Conservation (phyloP, 768 basidiomycete species). For the Leccinum aurantiacum region DNA sequence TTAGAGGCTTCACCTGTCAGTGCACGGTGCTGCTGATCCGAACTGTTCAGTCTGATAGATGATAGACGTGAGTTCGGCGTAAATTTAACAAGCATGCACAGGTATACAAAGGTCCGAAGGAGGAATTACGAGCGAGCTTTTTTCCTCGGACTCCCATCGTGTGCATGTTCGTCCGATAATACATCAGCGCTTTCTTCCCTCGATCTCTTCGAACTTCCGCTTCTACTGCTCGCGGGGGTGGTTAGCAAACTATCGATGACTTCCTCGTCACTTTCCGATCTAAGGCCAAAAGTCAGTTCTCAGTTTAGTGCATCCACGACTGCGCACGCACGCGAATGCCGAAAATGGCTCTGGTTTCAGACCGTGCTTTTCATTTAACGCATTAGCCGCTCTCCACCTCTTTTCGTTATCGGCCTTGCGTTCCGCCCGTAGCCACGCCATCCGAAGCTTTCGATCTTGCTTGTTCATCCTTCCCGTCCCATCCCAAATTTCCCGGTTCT, state of each 20-base stretch:
- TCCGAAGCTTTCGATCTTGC: slow-evolving; percentile 21
- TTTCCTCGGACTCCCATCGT: slow-evolving; percentile 12
- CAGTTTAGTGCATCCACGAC: neutral
- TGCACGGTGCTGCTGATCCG: neutral
- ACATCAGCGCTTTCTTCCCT: slow-evolving; percentile 9
- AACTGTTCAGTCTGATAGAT: neutral
- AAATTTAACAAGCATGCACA: neutral
- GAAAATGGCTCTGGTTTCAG: slow-evolving; percentile 21
- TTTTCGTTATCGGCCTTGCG: slow-evolving; percentile 20
- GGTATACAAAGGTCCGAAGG: neutral
- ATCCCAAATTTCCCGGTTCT: slow-evolving; percentile 33
- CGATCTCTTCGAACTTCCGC: slow-evolving; percentile 16
- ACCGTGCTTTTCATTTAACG: slow-evolving; percentile 8
- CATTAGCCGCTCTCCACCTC: slow-evolving; percentile 22
- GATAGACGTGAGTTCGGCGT: neutral
- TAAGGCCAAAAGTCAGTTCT: slow-evolving; percentile 4
- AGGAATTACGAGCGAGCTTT: slow-evolving; percentile 13
- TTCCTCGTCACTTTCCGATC: slow-evolving; percentile 28
- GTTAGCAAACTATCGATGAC: slow-evolving; percentile 25
- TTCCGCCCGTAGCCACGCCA: slow-evolving; percentile 25
- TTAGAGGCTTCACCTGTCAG: neutral
- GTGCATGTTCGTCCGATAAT: slow-evolving; percentile 3
- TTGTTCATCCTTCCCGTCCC: slow-evolving; percentile 30
- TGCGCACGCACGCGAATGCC: slow-evolving; percentile 22
- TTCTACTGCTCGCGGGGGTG: slow-evolving; percentile 22